Conservation (phyloP, 1,284 basidiomycete genomes). For the Marasmius sp. region DNA sequence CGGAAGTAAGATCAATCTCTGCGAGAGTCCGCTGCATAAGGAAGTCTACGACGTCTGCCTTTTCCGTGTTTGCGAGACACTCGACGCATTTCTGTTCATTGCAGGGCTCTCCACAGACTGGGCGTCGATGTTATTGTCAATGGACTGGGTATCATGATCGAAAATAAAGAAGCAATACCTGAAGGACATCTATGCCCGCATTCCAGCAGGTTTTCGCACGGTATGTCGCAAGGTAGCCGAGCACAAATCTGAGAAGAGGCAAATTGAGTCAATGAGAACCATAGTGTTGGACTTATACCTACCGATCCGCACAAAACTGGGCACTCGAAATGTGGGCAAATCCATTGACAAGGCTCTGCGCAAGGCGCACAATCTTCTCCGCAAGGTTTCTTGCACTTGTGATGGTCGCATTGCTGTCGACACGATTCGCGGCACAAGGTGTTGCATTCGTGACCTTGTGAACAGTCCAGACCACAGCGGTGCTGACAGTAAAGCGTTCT, state of each 20-base stretch:
- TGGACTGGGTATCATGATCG: not conserved
- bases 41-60: conserved; percentile 54
- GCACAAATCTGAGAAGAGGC: conserved; percentile 53
- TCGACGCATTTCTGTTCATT: conserved; percentile 50
- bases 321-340: conserved; percentile 55
- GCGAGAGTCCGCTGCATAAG: conserved; percentile 51
- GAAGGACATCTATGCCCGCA: conserved; percentile 75
- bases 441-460: conserved; percentile 50
- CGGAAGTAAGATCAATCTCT: conserved; percentile 46
- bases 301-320: conserved; percentile 73
- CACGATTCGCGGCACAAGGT: conserved; percentile 47
- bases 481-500: conserved; percentile 60
- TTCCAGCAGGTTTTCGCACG: conserved; percentile 44
- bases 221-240: conserved; percentile 63
- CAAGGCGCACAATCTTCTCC: conserved; percentile 63
- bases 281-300: conserved; percentile 23
- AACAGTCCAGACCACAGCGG: conserved; percentile 50
- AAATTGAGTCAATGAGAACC: not conserved
- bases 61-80: conserved; percentile 45
- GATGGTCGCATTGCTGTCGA: conserved; percentile 57
- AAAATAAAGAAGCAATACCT: conserved; percentile 34
- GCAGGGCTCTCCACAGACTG: conserved; percentile 74
- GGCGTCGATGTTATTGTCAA: not conserved
- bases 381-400: conserved; percentile 48
- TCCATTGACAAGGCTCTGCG: conserved; percentile 59